These are phyloP conservation scores for Daldinia eschscholtzii DNA, from an alignment of 2,329 filamentous ascomycete species.

Conservation along the genomic window DNA sequence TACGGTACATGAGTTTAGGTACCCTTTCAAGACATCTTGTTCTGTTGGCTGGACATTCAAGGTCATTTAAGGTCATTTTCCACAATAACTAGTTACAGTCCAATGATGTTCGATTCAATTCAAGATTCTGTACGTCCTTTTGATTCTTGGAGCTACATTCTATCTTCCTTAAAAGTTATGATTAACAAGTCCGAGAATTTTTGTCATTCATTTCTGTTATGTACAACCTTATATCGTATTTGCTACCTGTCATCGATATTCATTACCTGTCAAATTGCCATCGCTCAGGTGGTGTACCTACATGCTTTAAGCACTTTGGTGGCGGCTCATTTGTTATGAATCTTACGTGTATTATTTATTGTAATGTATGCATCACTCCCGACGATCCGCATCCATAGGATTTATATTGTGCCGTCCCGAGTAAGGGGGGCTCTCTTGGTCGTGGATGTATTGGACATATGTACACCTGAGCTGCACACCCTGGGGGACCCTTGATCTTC, in stretches of 20 bases:
- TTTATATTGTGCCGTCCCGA: constrained; percentile 29
- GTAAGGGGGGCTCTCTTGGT: background rate
- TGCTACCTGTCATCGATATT: too few relatives aligned
- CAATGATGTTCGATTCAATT: constrained; percentile 4
- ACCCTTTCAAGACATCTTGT: background rate
- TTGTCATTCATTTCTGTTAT: background rate
- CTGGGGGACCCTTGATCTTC: constrained; percentile 28
- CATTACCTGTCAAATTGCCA: background rate
- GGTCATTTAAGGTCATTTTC: too few relatives aligned
- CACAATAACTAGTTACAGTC: too few relatives aligned
- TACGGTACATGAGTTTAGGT: background rate
- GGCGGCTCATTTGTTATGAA: constrained; percentile 15
- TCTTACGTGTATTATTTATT: background rate
- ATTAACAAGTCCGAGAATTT: background rate
- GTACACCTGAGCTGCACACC: background rate
- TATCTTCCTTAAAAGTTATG: background rate
- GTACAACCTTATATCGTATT: background rate
- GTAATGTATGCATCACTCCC: constrained; percentile 2
- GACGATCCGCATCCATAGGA: constrained; percentile 13
- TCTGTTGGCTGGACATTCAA: background rate
- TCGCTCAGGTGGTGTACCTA: background rate
- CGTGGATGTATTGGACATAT: too few relatives aligned
- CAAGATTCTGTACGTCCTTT: constrained; percentile 13
- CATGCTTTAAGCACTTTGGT: constrained; percentile 9
- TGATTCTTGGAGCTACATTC: background rate